phyloP scores from a whole-genome alignment of 2,329 filamentous ascomycete genomes.

The Grosmannia serpens region DNA sequence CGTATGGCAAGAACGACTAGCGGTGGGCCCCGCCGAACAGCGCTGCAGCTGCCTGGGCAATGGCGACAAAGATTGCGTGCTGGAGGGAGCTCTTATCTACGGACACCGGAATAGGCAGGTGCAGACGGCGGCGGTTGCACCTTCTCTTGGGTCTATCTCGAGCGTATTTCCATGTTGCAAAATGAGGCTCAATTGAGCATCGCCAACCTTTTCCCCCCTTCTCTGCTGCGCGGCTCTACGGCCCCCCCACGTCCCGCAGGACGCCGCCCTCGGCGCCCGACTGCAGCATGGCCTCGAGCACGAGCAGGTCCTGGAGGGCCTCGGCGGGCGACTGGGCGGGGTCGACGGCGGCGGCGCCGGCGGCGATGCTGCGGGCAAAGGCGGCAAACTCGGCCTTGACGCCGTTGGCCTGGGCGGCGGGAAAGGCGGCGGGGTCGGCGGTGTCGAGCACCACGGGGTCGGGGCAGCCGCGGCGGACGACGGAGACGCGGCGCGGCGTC shows the following conservation, averaged over 20 bases:
- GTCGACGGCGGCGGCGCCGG: constrained; percentile 12
- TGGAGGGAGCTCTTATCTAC: background rate
- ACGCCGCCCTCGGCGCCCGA: constrained; percentile 14
- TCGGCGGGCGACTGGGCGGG: constrained; percentile 17
- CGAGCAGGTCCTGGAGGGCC: constrained; percentile 19
- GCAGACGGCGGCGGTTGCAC: background rate
- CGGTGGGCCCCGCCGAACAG: background rate
- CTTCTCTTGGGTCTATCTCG: background rate
- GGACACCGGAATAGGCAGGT: background rate
- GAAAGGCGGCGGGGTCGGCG: constrained; percentile 4
- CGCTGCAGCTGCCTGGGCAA: background rate
- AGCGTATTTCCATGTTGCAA: too few relatives aligned
- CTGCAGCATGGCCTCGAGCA: constrained; percentile 19
- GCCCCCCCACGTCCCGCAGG: background rate
- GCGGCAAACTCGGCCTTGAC: constrained; percentile 20
- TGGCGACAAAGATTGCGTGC: background rate
- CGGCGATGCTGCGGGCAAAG: constrained; percentile 16
- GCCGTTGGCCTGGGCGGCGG: constrained; percentile 11
- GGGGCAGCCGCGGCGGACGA: constrained; percentile 4
- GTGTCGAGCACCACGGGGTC: constrained; percentile 7
- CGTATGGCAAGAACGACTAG: background rate
- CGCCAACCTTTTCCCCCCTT: too few relatives aligned
- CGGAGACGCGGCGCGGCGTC: constrained; percentile 13
- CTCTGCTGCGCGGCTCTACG: too few relatives aligned
- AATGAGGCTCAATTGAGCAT: too few relatives aligned